These are phyloP conservation scores for Dacryopinax primogenitus DNA, from an alignment of 768 basidiomycete species.

Conservation along the genomic window DNA sequence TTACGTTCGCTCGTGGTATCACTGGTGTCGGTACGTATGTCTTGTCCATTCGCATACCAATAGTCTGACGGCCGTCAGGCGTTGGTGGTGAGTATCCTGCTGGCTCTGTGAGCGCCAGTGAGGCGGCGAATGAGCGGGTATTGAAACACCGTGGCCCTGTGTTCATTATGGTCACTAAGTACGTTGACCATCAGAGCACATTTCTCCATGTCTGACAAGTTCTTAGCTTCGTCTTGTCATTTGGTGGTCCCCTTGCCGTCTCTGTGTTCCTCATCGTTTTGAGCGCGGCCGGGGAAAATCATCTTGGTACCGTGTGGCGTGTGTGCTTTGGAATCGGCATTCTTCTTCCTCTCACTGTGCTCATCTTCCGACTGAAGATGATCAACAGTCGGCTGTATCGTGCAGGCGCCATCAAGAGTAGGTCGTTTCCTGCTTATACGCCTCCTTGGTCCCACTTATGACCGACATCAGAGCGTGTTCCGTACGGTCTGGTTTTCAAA, in stretches of 20 bases:
- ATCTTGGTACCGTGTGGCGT: conserved; percentile 54
- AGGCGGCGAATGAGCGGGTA: conserved; percentile 61
- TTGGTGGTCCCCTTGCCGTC: conserved; percentile 55
- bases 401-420: conserved; percentile 52
- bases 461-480: conserved; percentile 34
- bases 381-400: conserved; percentile 51
- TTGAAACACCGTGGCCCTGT: conserved; percentile 48
- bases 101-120: conserved; percentile 53
- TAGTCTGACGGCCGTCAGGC: conserved; percentile 31
- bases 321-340: conserved; percentile 55
- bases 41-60: neutral
- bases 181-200: conserved; percentile 45
- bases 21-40: conserved; percentile 49
- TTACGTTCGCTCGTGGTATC: conserved; percentile 58
- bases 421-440: conserved; percentile 17
- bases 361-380: conserved; percentile 63
- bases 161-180: conserved; percentile 66
- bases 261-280: conserved; percentile 56
- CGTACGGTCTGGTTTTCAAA: conserved; percentile 46
- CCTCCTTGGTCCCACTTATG: neutral
- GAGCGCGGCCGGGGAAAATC: conserved; percentile 48
- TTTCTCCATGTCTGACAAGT: neutral
- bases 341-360: conserved; percentile 49
- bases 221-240: conserved; percentile 29
- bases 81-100: conserved; percentile 71